These are phyloP conservation scores for Saccharomycopsis babjevae DNA, from an alignment of 805 yeast genomes.

Conservation along the genomic window DNA sequence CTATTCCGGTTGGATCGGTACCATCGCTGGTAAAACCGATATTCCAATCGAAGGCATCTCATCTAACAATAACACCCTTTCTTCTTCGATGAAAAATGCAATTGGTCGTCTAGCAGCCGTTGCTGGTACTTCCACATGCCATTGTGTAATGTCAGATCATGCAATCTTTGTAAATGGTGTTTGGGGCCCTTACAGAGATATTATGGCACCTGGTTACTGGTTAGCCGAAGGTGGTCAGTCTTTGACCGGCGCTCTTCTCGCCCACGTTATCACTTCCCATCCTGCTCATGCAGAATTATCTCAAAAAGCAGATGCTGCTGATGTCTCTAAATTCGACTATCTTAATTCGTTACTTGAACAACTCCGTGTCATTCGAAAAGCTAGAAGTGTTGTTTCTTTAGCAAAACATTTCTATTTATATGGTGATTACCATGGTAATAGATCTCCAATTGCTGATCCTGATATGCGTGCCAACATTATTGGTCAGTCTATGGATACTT, in stretches of 20 bases:
- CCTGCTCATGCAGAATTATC: slow-evolving; percentile 76
- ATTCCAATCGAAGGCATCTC: slow-evolving; percentile 39
- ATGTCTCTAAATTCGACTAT: slow-evolving; percentile 70
- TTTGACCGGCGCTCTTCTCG: slow-evolving; percentile 89
- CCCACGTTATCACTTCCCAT: slow-evolving; percentile 78
- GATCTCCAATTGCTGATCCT: slow-evolving; percentile 97
- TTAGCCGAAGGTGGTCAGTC: slow-evolving; percentile 99
- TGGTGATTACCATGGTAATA: slow-evolving; percentile 94
- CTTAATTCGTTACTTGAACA: slow-evolving; percentile 67
- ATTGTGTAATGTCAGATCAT: slow-evolving; percentile 73
- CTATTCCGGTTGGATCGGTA: slow-evolving; percentile 98
- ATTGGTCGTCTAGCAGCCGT: slow-evolving; percentile 91
- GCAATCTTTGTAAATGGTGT: slow-evolving; percentile 91
- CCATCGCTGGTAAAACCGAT: slow-evolving; percentile 85
- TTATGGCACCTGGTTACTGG: slow-evolving; percentile 84
- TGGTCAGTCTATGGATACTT: slow-evolving; percentile 86
- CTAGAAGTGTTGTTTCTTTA: slow-evolving; percentile 66
- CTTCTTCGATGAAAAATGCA: slow-evolving; percentile 38
- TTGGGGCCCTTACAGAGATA: slow-evolving; percentile 98
- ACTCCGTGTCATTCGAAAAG: slow-evolving; percentile 43
- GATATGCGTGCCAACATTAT: slow-evolving; percentile 84
- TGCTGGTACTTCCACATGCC: slow-evolving; percentile 98
- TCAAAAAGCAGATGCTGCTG: slow-evolving; percentile 55
- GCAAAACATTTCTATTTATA: slow-evolving; percentile 84
- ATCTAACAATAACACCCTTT: slow-evolving; percentile 25